Evolutionary conservation across 345 rosid genomes (phyloP), one percentile per base, ranked within the genome.

Genomic region (Citrus trifoliata): DNA sequence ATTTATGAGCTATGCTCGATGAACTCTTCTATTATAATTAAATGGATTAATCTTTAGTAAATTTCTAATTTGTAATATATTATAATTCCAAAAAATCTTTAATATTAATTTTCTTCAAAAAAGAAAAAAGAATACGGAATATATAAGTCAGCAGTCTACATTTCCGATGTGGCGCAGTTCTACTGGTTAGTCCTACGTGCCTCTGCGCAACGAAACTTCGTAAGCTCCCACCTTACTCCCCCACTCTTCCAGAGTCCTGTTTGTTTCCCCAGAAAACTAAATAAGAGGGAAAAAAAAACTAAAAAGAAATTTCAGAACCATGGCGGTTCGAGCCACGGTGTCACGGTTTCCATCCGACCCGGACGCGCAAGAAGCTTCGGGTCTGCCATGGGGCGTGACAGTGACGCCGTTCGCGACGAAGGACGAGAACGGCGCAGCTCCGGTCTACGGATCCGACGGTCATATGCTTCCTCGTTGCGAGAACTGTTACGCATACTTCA

Each of bases 401-500:
- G 90, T 96, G 28, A 89, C 97, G 28, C 99, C 99, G 67, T 94
- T 96, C 83, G 88, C 98, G 4, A 30, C 92, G 30, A 86, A 88
- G 89, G 99, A 94, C 83, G 98, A 96, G 90, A 90, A 80, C 87
- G 95, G 91, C n/a, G 83, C 79, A 82, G 77, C 87, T 10, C 95
- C 99, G 46, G 90, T 81, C 14, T 91, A 85, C 81, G 99, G 99
- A 86, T 90, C 89, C 58, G 88, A 89, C 71, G 98, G 97, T 5
- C 85, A 94, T n/a, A 80, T 89, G 71, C 82, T 96, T 16, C 99
- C 99, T 69, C 88, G 98, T 63, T 94, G 98, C 88, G 99, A 96
- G 81, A 90, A 92, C 80, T 94, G 98, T 70, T 96, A 89, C 76
- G 98, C 91, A 3, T 94, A 96, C 91, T 96, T 96, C 90, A 96